Base-by-base conservation (phyloP, 306 rosid species). In the Gillenia trifoliata region DNA sequence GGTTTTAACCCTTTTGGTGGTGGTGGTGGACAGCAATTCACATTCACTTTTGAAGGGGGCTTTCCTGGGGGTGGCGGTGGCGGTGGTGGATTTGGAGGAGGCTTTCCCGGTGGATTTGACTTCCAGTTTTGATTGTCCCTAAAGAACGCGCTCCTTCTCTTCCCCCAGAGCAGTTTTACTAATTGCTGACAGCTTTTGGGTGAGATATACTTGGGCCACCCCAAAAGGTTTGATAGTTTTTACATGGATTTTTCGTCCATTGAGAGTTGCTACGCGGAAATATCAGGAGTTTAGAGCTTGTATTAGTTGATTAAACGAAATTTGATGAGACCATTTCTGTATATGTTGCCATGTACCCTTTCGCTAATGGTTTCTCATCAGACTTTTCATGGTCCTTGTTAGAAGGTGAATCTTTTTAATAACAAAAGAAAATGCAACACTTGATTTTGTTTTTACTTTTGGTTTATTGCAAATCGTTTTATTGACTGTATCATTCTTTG, bases 1-100 rank as follows among this genome's bases (percentile, higher is more conserved):
- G 98, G 97, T 25, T 94, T 88, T 88, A 92, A 94, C 70, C 98
- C 98, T 17, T 94, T 88, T 43, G 96, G 97, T 1, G 94, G 84
- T 4, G 93, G 94, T 0, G 93, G 94, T 0, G 93, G 94, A 49
- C 98, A 86, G 78, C 88, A 75, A 64, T 93, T n/a, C 78, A 87
- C 92, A 41, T 93, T 85, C 71, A 75, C 88, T 6, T 93, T 84
- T 47, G 97, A 91, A 2, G 92, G 96, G 23, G 95, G 89, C 11
- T 90, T 86, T 75, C 92, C 89, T 67, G 95, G 89, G 8, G 87
- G 76, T 20, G 77, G 68, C 0, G 74, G 70, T 13, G 70, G 75
- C 4, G 91, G 88, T 10, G 71, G 75, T 6, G 92, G 88, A 19
- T 84, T 78, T 55, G 88, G 86, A 4, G 91, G 95, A 0, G 91